These are phyloP conservation scores for Aureobasidium musti DNA, from an alignment of 2,329 filamentous ascomycete species.

Conservation along the genomic window DNA sequence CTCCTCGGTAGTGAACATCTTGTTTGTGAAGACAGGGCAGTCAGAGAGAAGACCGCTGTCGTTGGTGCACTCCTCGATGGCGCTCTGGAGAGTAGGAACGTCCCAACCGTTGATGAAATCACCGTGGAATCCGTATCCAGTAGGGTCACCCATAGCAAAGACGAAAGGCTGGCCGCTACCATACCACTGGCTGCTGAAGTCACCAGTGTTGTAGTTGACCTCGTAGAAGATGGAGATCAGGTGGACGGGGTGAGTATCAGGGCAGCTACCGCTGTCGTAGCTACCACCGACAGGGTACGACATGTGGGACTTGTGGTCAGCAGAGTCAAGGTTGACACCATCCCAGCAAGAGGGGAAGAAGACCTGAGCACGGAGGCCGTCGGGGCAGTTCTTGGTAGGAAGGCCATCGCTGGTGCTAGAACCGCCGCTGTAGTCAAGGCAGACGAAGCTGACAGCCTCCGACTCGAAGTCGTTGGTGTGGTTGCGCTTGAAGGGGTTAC, in stretches of 20 bases:
- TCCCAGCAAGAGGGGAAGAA: conserved; percentile 75
- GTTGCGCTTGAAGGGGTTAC: conserved; percentile 60
- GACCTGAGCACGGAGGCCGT: conserved; percentile 63
- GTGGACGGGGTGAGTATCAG: conserved; percentile 43
- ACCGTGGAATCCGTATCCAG: conserved; percentile 57
- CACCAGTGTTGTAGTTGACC: conserved; percentile 41
- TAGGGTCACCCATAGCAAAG: conserved; percentile 53
- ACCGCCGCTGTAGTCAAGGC: conserved; percentile 53
- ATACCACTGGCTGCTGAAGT: conserved; percentile 42
- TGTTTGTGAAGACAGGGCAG: conserved; percentile 39
- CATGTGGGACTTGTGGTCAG: conserved; percentile 66
- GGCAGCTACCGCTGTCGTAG: conserved; percentile 48
- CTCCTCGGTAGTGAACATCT: conserved; percentile 35
- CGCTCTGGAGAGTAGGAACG: conserved; percentile 44
- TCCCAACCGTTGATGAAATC: conserved; percentile 58
- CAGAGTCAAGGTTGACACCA: conserved; percentile 58
- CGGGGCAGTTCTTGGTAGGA: conserved; percentile 69
- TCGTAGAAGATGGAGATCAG: conserved; percentile 49
- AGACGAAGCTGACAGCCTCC: conserved; percentile 60
- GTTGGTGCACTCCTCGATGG: conserved; percentile 42
- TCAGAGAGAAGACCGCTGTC: conserved; percentile 40
- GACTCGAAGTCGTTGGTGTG: conserved; percentile 56
- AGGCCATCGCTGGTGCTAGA: conserved; percentile 58
- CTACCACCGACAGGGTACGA: conserved; percentile 54
- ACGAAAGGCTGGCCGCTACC: conserved; percentile 47